Base-by-base conservation (phyloP, 495 filamentous ascomycete genomes). In the Penicillium tannophilum region DNA sequence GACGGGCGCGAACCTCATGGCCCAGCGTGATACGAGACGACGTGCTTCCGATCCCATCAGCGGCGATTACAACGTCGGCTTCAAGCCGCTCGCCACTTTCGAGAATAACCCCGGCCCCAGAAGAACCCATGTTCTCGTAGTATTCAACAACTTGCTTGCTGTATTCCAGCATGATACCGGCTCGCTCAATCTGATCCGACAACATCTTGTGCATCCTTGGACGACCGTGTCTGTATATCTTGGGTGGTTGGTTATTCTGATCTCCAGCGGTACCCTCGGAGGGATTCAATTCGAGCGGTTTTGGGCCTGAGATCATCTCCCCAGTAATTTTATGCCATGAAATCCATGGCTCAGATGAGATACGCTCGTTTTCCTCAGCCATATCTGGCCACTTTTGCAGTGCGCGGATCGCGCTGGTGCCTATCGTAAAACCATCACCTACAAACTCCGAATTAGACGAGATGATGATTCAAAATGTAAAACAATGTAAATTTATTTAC, bases 341-440 rank as follows among this genome's bases (percentile, higher is more conserved):
- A 14, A 84, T 75, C 77, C 75, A 80, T 23, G 74, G 68, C 54
- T 81, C 72, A 56, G 73, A 71, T 28, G 80, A 69, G 44, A 81
- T 80, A 20, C 62, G 53, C 30, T 78, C 64, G 52, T 80, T 79
- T 59, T 84, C 76, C 35, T 75, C 62, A 9, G 62, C 62, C 64
- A 86, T 67, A 26, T 81, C 79, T 6, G 84, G 84, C 83, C 82
- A 86, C 46, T 85, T 76, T 50, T 74, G 71, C 54, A 88, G 77
- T 56, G 82, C 79, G 17, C 71, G 70, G 24, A 78, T 79, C 1
- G 77, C 78, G 47, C 63, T 72, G 6, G 66, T 52, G 6, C 72
- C 70, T 26, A 87, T 84, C 39, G 79, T 80, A 65, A 82, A 80
- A 64, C 79, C 78, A 64, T 86, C 82, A 16, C 84, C 84, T 84